Evolutionary conservation across 345 rosid genomes (phyloP), one percentile per base, ranked within the genome.

Genomic region (Boechera stricta): DNA sequence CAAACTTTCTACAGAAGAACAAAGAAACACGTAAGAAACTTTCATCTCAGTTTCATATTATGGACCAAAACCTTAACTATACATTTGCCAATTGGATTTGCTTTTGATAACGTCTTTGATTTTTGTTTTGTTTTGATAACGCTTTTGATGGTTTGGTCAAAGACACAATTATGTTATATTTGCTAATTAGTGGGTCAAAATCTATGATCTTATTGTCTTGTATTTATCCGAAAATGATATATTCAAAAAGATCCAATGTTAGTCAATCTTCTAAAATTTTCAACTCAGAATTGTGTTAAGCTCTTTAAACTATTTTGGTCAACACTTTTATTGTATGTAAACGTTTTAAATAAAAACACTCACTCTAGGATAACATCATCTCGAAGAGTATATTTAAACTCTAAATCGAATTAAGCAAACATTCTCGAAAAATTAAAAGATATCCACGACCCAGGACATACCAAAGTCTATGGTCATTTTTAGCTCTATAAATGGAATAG

Each of bases 1-100:
- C 68, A 71, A 71, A 57, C 67, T 71, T 48, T 59, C 59, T 7
- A 64, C 10, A 72, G 77, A 78, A 52, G 49, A 49, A 78, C 64
- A 78, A 72, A 72, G 77, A 72, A 78, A 58, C 73, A 78, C 81
- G 81, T 78, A 72, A 78, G 48, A 78, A 65, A 72, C 62, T 24
- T 47, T 72, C n/a, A 51, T 59, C 7, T 51, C 42, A 10, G 72
- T 65, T 71, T 71, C 72, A 64, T 60, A 77, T 56, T 54, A 63
- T 56, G 75, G 64, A 70, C 71, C 70, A 35, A 77, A 70, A 45
- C 41, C 58, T 32, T 70, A 61, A 63, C n/a, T 36, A 47, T 41
- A 10, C 10, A 77, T 48, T 36, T 64, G 7, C 44, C 53, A 77
- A 64, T 28, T 70, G 53, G 59, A 70, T 77, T 24, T 70, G 71